Evolutionary conservation across 2,329 filamentous ascomycete species (phyloP).

Genomic region (Leptographium galeiforme): DNA sequence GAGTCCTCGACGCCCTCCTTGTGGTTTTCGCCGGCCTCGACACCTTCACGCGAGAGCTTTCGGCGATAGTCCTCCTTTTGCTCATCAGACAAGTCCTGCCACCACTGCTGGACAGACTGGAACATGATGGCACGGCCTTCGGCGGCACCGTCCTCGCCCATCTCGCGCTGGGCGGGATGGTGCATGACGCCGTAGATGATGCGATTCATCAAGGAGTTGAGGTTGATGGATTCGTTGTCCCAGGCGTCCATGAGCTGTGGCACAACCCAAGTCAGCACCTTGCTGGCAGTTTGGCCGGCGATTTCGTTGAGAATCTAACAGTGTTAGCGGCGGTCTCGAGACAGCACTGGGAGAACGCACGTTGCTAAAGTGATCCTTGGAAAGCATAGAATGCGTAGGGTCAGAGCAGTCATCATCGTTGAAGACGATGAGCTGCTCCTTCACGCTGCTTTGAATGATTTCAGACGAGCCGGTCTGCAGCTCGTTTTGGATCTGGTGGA

Average conservation of each 20-base stretch:
- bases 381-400: conserved; percentile 90
- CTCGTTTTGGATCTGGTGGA: conserved; percentile 76
- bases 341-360: conserved; percentile 24
- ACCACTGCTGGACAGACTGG: conserved; percentile 70
- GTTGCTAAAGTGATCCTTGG: conserved; percentile 91
- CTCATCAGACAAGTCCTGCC: conserved; percentile 49
- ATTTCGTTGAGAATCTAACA: conserved; percentile 61
- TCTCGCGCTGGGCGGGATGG: conserved; percentile 65
- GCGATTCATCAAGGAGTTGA: conserved; percentile 56
- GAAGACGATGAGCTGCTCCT: conserved; percentile 80
- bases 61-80: conserved; percentile 55
- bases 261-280: conserved; percentile 71
- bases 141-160: conserved; percentile 53
- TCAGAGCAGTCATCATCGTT: conserved; percentile 62
- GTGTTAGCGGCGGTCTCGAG: neutral
- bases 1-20: conserved; percentile 72
- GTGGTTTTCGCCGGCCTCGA: conserved; percentile 68
- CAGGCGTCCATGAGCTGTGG: conserved; percentile 81
- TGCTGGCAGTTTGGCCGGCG: conserved; percentile 68
- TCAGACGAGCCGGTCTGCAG: conserved; percentile 74
- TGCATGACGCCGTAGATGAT: conserved; percentile 78
- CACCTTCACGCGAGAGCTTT: conserved; percentile 67
- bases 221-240: conserved; percentile 62
- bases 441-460: conserved; percentile 72
- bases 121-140: conserved; percentile 72